phyloP scores from a whole-genome alignment of 495 filamentous ascomycete genomes.

The Apiosordaria backusii region DNA sequence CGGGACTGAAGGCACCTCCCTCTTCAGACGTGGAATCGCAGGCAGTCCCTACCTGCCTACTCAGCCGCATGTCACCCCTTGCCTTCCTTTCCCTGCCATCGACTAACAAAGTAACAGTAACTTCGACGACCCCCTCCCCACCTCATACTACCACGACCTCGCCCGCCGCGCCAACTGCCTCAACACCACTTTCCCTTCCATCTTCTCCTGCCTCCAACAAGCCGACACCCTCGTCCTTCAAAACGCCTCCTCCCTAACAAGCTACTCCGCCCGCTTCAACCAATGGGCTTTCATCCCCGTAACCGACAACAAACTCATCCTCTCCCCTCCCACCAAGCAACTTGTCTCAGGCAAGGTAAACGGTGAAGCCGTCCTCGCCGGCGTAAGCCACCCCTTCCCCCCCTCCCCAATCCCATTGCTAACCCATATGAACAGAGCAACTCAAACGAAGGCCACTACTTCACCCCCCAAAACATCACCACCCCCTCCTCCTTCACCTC shows the following conservation, averaged over 20 bases:
- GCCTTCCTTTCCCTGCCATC: background rate
- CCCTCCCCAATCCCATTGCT: background rate
- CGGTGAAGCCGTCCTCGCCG: slow-evolving; percentile 27
- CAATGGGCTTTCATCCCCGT: slow-evolving; percentile 58
- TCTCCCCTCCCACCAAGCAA: slow-evolving; percentile 48
- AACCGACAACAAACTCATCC: slow-evolving; percentile 53
- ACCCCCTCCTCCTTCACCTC: background rate
- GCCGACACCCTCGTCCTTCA: slow-evolving; percentile 17
- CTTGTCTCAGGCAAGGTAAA: slow-evolving; percentile 47
- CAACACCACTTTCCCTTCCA: slow-evolving; percentile 37
- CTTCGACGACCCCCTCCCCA: slow-evolving; percentile 50
- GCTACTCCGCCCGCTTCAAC: background rate
- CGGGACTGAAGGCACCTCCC: background rate
- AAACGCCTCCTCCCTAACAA: slow-evolving; percentile 5
- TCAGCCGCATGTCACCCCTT: background rate
- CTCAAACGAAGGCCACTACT: background rate
- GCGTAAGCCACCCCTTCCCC: background rate
- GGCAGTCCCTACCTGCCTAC: background rate
- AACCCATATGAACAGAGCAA: background rate
- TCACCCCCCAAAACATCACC: background rate
- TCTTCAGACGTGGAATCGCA: slow-evolving; percentile 20
- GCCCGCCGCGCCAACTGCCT: background rate
- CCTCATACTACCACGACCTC: slow-evolving; percentile 38
- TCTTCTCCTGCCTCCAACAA: slow-evolving; percentile 48
- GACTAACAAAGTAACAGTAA: slow-evolving; percentile 49